Evolutionary conservation across 2,329 filamentous ascomycete species (phyloP), one percentile per base, ranked within the genome.

Genomic region (Cytospora paraplurivora): DNA sequence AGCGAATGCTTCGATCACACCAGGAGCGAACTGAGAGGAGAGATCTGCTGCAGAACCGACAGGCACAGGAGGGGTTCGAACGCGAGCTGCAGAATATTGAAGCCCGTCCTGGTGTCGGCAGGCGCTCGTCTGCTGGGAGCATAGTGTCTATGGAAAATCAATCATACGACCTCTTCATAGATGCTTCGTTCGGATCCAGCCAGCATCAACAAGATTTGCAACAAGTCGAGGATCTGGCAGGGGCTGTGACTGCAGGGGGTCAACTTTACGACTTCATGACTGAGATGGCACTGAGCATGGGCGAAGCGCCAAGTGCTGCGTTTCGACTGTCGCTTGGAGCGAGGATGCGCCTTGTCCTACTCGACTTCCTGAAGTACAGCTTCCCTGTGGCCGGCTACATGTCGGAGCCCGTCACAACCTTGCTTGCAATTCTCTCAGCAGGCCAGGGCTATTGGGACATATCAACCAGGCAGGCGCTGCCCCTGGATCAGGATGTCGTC

Each of bases 381-480:
- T 82, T 89, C 57, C 81, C 85, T 4, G 81, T 88, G 47, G 81
- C 93, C 50, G 86, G 87, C 11, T 96, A 96, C 72, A 87, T 88
- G 62, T 83, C 85, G 0, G 90, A 93, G 59, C 81, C 93, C 4
- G 79, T 96, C 10, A 80, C 82, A 38, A 83, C 88, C 1, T 80
- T 91, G 10, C 75, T 93, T 41, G 82, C 86, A 0, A 80, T 92
- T 1, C 77, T 96, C 17, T 81, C 81, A 3, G 81, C 81, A 19
- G 81, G 82, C 4, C 77, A 77, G 62, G 76, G 74, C 50, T 86
- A 85, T 67, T 85, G 83, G 85, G 82, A 79, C 69, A 77, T 81
- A 65, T 84, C 70, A 74, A 77, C 63, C 32, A 69, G 72, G 19
- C 67, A 65, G 6, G 72, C 76, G 8, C 73, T 84, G 17, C 79